These are phyloP conservation scores for Areca catechu DNA, from an alignment of 176 grass and related monocot genomes.

Conservation along the genomic window DNA sequence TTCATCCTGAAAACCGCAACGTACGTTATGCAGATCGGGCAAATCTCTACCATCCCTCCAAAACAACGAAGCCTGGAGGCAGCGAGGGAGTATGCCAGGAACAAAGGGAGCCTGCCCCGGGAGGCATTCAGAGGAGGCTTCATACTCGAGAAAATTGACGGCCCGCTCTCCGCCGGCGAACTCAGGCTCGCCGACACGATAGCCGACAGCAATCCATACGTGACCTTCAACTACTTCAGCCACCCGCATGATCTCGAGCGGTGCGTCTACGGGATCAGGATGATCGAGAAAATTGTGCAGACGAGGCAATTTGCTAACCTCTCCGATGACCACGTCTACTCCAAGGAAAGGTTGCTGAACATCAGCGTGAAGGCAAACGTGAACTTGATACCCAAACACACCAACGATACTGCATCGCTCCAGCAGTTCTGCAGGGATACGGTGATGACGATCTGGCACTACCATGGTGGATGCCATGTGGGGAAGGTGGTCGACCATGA, in stretches of 20 bases:
- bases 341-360: constrained; percentile 67
- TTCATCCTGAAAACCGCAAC: neutral
- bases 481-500: constrained; percentile 67
- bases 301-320: constrained; percentile 57
- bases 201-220: constrained; percentile 15
- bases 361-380: constrained; percentile 69
- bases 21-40: constrained; percentile 44
- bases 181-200: constrained; percentile 11
- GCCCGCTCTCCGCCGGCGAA: constrained; percentile 6
- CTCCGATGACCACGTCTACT: constrained; percentile 20
- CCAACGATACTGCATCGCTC: constrained; percentile 59
- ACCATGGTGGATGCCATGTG: constrained; percentile 76
- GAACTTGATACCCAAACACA: constrained; percentile 80
- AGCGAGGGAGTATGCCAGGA: constrained; percentile 38
- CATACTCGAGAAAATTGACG: constrained; percentile 19
- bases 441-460: constrained; percentile 87
- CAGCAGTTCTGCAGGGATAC: constrained; percentile 90
- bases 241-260: constrained; percentile 30
- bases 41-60: constrained; percentile 61
- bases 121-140: constrained; percentile 24
- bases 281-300: constrained; percentile 44
- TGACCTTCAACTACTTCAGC: constrained; percentile 25
- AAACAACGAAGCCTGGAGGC: constrained; percentile 53
- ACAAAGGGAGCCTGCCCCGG: constrained; percentile 45
- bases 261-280: constrained; percentile 32